Base-by-base conservation (phyloP, 2,329 filamentous ascomycete genomes). In the Exophiala dermatitidis region DNA sequence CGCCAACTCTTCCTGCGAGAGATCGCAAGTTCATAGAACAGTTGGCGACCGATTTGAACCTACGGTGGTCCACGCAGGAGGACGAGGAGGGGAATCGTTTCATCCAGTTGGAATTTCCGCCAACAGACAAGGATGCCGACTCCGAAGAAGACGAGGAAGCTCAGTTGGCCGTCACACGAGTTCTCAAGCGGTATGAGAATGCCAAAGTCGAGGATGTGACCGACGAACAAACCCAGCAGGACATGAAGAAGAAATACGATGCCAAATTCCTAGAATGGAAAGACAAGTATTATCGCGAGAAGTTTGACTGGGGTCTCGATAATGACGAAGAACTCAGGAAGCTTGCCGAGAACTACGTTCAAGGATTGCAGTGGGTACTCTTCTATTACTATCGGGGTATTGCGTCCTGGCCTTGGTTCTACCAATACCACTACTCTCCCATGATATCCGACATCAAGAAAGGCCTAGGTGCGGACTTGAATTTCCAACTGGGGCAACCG, bases 381-480 rank as follows among this genome's bases (percentile, higher is more conserved):
- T 96, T 86, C 71, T 98, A 98, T 74, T 98, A 98, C 72, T 98
- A 98, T 72, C 85, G 85, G 50, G 93, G 93, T 58, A 93, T 98
- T 56, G 93, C 89, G 10, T 97, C 91, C 8, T 98, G 93, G 93
- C 90, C 93, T 9, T 98, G 93, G 93, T 98, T 88, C 72, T 98
- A 96, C 71, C 78, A 79, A 56, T 98, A 95, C 70, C 94, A 98
- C 71, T 98, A 98, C 70, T 87, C 94, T 6, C 93, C 93, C 1
- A 89, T 97, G 81, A 98, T 96, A 53, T 94, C 89, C 60, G 93
- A 98, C 72, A 88, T 98, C 61, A 85, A 85, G 67, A 90, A 87
- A 69, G 93, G 93, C 28, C 74, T 98, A 46, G 81, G 82, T 45
- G 93, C 90, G 1, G 81, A 97, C 68, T 82, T 96, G 67, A 84